These are phyloP conservation scores for Phanerodontia chrysosporium DNA, from an alignment of 768 basidiomycete species.

Conservation along the genomic window DNA sequence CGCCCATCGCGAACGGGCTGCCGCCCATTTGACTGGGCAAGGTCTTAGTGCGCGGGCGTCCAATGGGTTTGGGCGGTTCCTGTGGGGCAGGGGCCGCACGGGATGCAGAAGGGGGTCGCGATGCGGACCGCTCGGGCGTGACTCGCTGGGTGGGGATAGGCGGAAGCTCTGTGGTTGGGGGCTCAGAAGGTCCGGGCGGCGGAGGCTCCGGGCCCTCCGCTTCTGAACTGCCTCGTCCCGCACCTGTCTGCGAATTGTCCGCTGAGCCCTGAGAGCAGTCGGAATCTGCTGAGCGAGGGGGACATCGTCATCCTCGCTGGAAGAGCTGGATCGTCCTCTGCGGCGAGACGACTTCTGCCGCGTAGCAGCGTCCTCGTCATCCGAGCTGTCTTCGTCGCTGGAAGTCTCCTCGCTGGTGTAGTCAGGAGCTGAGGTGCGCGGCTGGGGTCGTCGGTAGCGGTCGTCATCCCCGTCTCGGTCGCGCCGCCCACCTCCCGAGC, in stretches of 20 bases:
- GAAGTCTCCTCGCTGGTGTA: slow-evolving; percentile 26
- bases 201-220: slow-evolving; percentile 29
- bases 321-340: not conserved
- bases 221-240: slow-evolving; percentile 62
- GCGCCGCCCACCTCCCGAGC: slow-evolving; percentile 19
- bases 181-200: slow-evolving; percentile 8
- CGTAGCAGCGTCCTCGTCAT: slow-evolving; percentile 30
- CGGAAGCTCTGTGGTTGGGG: not conserved
- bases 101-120: not conserved
- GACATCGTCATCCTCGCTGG: slow-evolving; percentile 58
- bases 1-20: slow-evolving; percentile 48
- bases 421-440: slow-evolving; percentile 26
- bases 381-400: slow-evolving; percentile 41
- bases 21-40: slow-evolving; percentile 33
- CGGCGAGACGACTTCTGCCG: not conserved
- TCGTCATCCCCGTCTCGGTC: slow-evolving; percentile 41
- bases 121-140: not conserved
- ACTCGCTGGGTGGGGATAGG: not conserved
- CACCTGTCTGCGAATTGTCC: slow-evolving; percentile 69
- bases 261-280: slow-evolving; percentile 77
- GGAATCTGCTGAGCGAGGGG: slow-evolving; percentile 83
- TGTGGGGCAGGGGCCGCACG: not conserved
- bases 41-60: slow-evolving; percentile 42
- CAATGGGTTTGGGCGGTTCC: slow-evolving; percentile 12
- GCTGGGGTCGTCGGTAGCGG: slow-evolving; percentile 26